Percentiles rank a stretch among this genome's conserved stretches.
phyloP scores from a whole-genome alignment of 176 grass and related monocot species.

The Carex parvula region DNA sequence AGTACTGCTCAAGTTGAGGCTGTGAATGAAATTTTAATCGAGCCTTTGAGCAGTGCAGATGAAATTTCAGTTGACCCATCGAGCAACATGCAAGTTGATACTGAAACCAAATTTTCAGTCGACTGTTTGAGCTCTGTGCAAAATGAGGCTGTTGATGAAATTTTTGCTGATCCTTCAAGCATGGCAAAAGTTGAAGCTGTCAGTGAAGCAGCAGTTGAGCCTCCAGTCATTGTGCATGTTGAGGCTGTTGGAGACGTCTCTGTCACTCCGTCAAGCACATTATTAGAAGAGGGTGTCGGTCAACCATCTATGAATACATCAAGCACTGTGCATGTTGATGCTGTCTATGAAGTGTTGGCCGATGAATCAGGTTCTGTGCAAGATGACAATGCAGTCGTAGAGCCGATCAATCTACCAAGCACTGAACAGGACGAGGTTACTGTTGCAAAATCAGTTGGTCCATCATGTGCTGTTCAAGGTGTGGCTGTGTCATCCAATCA shows the following conservation, averaged over 20 bases:
- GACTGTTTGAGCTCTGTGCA: neutral
- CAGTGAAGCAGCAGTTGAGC: neutral
- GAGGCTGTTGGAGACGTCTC: conserved; percentile 5
- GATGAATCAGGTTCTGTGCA: conserved; percentile 28
- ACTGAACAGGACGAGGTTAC: neutral
- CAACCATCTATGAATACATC: neutral
- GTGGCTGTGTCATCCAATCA: neutral
- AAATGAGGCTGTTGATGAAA: conserved; percentile 1
- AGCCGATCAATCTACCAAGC: neutral
- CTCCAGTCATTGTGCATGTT: neutral
- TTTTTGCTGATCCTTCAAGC: neutral
- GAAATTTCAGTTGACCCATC: neutral
- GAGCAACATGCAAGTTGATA: neutral
- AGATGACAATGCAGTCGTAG: conserved; percentile 21
- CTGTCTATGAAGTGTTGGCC: conserved; percentile 7
- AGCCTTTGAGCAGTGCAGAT: conserved; percentile 1
- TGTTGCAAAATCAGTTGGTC: neutral
- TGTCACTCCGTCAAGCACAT: neutral
- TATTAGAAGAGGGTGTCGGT: neutral
- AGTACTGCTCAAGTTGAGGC: neutral
- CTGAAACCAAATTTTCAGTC: neutral
- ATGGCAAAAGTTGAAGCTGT: neutral
- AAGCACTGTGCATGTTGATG: neutral
- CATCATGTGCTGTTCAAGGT: neutral
- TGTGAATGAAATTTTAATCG: conserved; percentile 2